A percentile compares a stretch with the other conserved stretches of the same genome.
Evolutionary conservation across 2,329 filamentous ascomycete species (phyloP).

Genomic region (Trichothecium sympodiale): DNA sequence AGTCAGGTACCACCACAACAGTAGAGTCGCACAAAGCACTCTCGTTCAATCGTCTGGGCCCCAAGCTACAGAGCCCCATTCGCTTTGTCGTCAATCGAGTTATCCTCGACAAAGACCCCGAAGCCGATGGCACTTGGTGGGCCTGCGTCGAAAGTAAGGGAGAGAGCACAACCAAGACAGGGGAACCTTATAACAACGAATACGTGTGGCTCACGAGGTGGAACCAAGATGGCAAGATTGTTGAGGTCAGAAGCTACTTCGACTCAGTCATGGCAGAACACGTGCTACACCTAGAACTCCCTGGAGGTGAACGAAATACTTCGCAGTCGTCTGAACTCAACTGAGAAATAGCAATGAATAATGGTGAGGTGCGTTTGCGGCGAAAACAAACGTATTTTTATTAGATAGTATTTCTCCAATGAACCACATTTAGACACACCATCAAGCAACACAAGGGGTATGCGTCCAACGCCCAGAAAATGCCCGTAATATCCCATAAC

Average conservation of each 20-base stretch:
- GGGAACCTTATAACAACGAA: constrained; percentile 13
- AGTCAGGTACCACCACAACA: constrained; percentile 11
- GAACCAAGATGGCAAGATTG: constrained; percentile 12
- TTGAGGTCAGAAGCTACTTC: constrained; percentile 13
- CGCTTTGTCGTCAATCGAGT: constrained; percentile 10
- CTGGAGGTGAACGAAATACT: not conserved
- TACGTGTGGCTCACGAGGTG: constrained; percentile 13
- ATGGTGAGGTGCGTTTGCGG: too few relatives aligned
- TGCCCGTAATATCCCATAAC: constrained; percentile 11
- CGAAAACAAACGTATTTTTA: too few relatives aligned
- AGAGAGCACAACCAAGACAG: constrained; percentile 10
- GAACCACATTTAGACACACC: too few relatives aligned
- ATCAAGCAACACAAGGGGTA: constrained; percentile 13
- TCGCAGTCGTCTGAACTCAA: too few relatives aligned
- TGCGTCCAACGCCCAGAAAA: constrained; percentile 22
- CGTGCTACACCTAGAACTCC: constrained; percentile 6
- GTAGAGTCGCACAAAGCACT: constrained; percentile 9
- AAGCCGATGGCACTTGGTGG: constrained; percentile 11
- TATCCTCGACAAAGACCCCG: constrained; percentile 11
- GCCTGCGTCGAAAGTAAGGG: constrained; percentile 11
- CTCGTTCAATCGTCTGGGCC: constrained; percentile 10
- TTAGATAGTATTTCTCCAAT: too few relatives aligned
- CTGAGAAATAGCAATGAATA: too few relatives aligned
- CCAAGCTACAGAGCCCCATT: constrained; percentile 11
- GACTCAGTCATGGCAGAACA: constrained; percentile 11